phyloP scores from a whole-genome alignment of 2,329 filamentous ascomycete species.

The Alternaria arbusti region DNA sequence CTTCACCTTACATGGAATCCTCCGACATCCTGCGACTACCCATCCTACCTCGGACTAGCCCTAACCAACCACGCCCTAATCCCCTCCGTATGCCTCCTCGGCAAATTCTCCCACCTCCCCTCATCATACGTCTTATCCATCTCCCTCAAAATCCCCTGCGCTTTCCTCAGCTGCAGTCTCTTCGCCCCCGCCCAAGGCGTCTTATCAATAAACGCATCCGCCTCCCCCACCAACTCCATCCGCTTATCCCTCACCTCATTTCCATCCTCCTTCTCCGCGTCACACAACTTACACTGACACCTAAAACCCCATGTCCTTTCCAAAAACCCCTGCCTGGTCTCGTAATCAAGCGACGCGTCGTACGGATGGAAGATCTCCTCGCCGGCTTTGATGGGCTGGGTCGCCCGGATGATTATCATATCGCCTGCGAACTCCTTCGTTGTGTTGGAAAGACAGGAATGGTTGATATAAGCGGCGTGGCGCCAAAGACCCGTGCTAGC shows the following conservation, averaged over 20 bases:
- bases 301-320: constrained; percentile 50
- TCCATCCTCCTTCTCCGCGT: constrained; percentile 38
- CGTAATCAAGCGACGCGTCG: constrained; percentile 42
- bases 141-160: constrained; percentile 25
- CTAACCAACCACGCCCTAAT: constrained; percentile 30
- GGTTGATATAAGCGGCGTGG: constrained; percentile 52
- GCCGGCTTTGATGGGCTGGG: constrained; percentile 33
- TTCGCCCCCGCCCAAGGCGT: constrained; percentile 39
- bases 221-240: constrained; percentile 29
- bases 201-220: constrained; percentile 31
- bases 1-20: no score
- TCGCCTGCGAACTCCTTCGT: constrained; percentile 51
- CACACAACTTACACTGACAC: constrained; percentile 51
- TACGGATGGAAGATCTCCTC: constrained; percentile 36
- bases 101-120: constrained; percentile 25
- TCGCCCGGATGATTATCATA: constrained; percentile 50
- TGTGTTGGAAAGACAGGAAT: constrained; percentile 53
- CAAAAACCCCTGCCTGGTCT: constrained; percentile 39
- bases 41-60: constrained; percentile 17
- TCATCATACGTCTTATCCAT: constrained; percentile 36
- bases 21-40: no score
- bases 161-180: constrained; percentile 30
- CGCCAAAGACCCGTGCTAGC: constrained; percentile 50
- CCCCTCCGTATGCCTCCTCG: constrained; percentile 17
- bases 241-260: constrained; percentile 28